Percentiles rank a stretch among this genome's conserved stretches.
Evolutionary conservation across 306 rosid species (phyloP).

Genomic region (Inga oerstediana): DNA sequence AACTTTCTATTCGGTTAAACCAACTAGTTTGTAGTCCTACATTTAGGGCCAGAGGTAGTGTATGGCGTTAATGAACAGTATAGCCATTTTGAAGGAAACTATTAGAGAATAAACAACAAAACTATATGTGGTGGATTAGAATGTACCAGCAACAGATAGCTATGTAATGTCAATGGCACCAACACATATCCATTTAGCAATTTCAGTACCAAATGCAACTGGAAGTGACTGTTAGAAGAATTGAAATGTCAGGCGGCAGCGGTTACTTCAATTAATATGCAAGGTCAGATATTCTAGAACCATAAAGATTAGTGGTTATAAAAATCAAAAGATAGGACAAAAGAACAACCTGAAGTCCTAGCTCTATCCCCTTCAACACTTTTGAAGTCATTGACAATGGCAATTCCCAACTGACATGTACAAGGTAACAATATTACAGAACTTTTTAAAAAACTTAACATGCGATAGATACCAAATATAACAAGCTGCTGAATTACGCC

Average conservation of each 20-base stretch:
- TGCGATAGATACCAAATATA: slow-evolving; percentile 18
- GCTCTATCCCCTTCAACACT: slow-evolving; percentile 98
- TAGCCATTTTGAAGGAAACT: background rate
- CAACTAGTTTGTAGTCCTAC: too few species aligned
- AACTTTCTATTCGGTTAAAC: background rate
- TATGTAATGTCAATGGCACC: slow-evolving; percentile 97
- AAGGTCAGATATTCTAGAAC: slow-evolving; percentile 23
- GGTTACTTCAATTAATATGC: slow-evolving; percentile 20
- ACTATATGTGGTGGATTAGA: slow-evolving; percentile 22
- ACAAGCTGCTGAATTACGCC: slow-evolving; percentile 23
- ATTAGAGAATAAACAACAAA: background rate
- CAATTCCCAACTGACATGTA: slow-evolving; percentile 83
- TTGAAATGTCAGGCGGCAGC: slow-evolving; percentile 26
- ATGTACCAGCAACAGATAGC: slow-evolving; percentile 79
- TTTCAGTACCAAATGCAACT: slow-evolving; percentile 92
- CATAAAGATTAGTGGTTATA: background rate
- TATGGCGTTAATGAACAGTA: too few species aligned
- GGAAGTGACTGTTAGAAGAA: slow-evolving; percentile 74
- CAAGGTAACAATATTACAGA: slow-evolving; percentile 9
- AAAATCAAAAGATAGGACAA: slow-evolving; percentile 15
- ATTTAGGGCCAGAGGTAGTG: too few species aligned
- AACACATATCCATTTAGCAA: slow-evolving; percentile 98
- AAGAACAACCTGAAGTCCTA: slow-evolving; percentile 87
- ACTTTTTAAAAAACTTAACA: slow-evolving; percentile 4
- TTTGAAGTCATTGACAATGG: slow-evolving; percentile 91